Conservation (phyloP, 306 rosid genomes). For the Styphnolobium japonicum region DNA sequence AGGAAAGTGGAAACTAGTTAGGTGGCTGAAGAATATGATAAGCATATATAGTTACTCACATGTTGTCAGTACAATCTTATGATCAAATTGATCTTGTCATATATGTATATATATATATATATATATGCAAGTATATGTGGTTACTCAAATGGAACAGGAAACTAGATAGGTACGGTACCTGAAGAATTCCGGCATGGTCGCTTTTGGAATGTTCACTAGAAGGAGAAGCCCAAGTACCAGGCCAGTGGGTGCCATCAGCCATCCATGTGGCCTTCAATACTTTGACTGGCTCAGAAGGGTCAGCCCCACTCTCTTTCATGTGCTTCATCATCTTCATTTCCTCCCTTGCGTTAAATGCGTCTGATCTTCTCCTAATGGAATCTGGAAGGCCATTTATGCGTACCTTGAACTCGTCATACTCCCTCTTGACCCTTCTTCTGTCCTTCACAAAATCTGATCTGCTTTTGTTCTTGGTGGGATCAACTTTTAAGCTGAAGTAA, state of each 20-base stretch:
- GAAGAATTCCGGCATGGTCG: constrained; percentile 60
- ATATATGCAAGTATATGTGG: background rate
- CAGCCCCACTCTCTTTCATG: constrained; percentile 42
- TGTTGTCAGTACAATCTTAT: background rate
- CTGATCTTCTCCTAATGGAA: constrained; percentile 55
- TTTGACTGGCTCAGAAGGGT: constrained; percentile 37
- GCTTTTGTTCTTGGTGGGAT: constrained; percentile 56
- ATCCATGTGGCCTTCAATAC: constrained; percentile 57
- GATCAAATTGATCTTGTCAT: background rate
- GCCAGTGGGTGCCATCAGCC: constrained; percentile 66
- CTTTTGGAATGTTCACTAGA: constrained; percentile 37
- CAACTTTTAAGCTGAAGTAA: constrained; percentile 44
- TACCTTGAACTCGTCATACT: constrained; percentile 56
- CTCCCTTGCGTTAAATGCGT: constrained; percentile 56
- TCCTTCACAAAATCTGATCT: constrained; percentile 51
- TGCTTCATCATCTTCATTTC: constrained; percentile 60
- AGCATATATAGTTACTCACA: background rate
- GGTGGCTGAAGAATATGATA: background rate
- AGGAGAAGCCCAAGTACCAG: constrained; percentile 48
- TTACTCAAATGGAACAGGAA: background rate
- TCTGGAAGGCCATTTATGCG: constrained; percentile 54
- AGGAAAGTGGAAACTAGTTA: background rate
- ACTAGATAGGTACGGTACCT: constrained; percentile 20
- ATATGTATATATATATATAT: too few species aligned
- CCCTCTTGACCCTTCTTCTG: constrained; percentile 52